Conservation (phyloP, 805 yeast species). For the Yamadazyma olivae region DNA sequence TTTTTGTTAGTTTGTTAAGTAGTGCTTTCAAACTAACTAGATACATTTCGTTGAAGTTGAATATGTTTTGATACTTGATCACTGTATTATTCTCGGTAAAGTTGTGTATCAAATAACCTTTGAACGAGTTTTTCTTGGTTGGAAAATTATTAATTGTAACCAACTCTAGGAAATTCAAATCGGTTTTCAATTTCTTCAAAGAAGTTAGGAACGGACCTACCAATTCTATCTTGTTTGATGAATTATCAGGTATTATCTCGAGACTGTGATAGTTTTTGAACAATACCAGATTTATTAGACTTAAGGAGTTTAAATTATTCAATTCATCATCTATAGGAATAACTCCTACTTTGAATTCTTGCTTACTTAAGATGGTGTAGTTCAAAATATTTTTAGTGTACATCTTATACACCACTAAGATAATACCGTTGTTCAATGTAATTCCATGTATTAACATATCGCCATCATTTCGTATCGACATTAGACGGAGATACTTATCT, state of each 20-base stretch:
- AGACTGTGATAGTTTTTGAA: slow-evolving; percentile 12
- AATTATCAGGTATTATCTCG: slow-evolving; percentile 1
- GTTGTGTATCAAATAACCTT: slow-evolving; percentile 9
- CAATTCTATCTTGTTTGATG: slow-evolving; percentile 4
- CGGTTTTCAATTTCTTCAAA: slow-evolving; percentile 3
- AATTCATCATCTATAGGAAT: slow-evolving; percentile 11
- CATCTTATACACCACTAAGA: slow-evolving; percentile 21
- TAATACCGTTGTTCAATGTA: slow-evolving; percentile 16
- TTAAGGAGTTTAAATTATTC: slow-evolving; percentile 9
- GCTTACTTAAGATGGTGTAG: slow-evolving; percentile 24
- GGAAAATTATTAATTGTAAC: no score
- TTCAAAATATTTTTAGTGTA: slow-evolving; percentile 24
- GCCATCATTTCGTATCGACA: slow-evolving; percentile 20
- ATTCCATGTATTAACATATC: slow-evolving; percentile 24
- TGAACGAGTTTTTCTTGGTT: no score
- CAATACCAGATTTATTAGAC: slow-evolving; percentile 21
- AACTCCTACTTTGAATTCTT: slow-evolving; percentile 23
- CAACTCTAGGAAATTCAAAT: no score
- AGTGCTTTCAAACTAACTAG: slow-evolving; percentile 10
- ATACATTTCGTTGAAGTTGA: slow-evolving; percentile 20
- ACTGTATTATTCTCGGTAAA: slow-evolving; percentile 18
- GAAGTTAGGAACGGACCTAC: slow-evolving; percentile 13
- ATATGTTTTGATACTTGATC: slow-evolving; percentile 18
- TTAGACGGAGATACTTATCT: neutral
- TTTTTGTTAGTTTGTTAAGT: no score